Evolutionary conservation across 805 yeast genomes (phyloP), one percentile per base, ranked within the genome.

Genomic region (Candida sanyiensis): DNA sequence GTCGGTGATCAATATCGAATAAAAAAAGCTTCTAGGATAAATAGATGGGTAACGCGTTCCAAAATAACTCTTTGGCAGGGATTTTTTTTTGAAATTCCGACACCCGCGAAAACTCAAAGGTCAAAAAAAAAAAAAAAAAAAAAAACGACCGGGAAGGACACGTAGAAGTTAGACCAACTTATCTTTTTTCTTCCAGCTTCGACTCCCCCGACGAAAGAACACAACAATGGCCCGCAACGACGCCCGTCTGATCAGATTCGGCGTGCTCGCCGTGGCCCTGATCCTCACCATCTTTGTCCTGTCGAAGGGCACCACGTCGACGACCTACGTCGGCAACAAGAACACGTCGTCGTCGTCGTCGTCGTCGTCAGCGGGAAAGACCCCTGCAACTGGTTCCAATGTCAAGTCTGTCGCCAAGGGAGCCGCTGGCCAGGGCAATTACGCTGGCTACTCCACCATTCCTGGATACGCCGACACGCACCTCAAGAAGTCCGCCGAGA

Each of bases 151-250:
- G n/a, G n/a, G n/a, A n/a, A n/a, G n/a, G n/a, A n/a, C n/a, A n/a
- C n/a, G n/a, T n/a, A n/a, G n/a, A n/a, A n/a, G n/a, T n/a, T n/a
- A n/a, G n/a, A n/a, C n/a, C n/a, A n/a, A n/a, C n/a, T n/a, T n/a
- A n/a, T n/a, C n/a, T n/a, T n/a, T 13, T 13, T 15, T 13, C 13
- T 27, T 27, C 10, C n/a, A n/a, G n/a, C n/a, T n/a, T n/a, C n/a
- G n/a, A n/a, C n/a, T n/a, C n/a, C n/a, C n/a, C n/a, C n/a, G n/a
- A n/a, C n/a, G n/a, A n/a, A n/a, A n/a, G n/a, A n/a, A n/a, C n/a
- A n/a, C n/a, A 29, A 43, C 18, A n/a, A 52, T 54, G 59, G 56
- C 55, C 10, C 55, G 58, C 28, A 50, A 56, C 17, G 58, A 54
- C 25, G 56, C 58, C 31, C 57, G 58, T 42, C 15, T 54, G 27